Evolutionary conservation across 148 eudicot genomes (phyloP), one percentile per base, ranked within the genome.

Genomic region (Pouteria glomerata): DNA sequence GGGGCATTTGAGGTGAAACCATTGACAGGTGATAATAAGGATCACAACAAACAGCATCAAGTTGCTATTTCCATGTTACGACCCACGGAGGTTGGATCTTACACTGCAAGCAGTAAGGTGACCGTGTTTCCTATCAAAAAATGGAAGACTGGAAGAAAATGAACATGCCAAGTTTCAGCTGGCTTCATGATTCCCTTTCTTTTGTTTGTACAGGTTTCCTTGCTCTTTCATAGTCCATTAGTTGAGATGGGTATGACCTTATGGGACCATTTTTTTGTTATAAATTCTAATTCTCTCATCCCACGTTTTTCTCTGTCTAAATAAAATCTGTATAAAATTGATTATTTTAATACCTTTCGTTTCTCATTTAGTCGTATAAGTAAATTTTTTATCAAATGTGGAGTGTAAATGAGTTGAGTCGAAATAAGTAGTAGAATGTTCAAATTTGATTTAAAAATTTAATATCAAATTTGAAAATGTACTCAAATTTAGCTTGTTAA

Each of bases 1-100:
- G 98, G 98, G 50, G 76, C 81, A 26, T 90, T 87, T 81, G 96
- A 90, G 83, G 85, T 93, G 74, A 88, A 84, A 80, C 80, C 79
- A 64, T 57, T 84, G 53, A 75, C 75, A 18, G 89, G 82, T 44
- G 90, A 87, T 14, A 79, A 87, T 14, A 79, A 80, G 76, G 79
- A 59, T 44, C 30, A 65, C 71, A 68, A 71, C 37, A 67, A 63
- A 44, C 77, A 79, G 35, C 73, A 81, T 63, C 84, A 77, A 66
- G 74, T 63, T 67, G 81, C 77, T 30, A 79, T 77, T 19, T 45
- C 89, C 18, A 53, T 80, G 73, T 69, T 78, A 29, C 76, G 76
- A 61, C 80, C 82, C 31, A 73, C 82, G 19, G 80, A 83, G 29
- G 63, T 76, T 30, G 79, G 78, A 59, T 44, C 75, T 61, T 61